Base-by-base conservation (phyloP, 2,329 filamentous ascomycete genomes). In the Colletotrichum viniferum region DNA sequence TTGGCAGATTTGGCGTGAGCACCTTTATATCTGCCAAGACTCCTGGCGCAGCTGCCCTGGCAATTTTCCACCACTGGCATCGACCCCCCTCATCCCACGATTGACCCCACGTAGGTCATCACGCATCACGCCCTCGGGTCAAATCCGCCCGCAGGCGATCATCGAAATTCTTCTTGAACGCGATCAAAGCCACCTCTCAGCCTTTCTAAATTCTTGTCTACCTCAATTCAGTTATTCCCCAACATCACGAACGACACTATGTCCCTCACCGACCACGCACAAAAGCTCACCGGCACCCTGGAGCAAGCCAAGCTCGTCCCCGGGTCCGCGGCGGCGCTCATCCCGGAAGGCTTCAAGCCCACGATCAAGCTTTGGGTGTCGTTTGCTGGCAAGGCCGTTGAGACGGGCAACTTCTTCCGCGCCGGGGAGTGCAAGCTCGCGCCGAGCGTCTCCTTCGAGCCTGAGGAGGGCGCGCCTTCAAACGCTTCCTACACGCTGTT, bases 401-500 rank as follows among this genome's bases (percentile, higher is more conserved):
- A 83, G 3, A 68, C 84, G 26, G 86, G 86, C 2, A 86, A 83
- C 43, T 79, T 86, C 36, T 84, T 88, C 78, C 84, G 85, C 58
- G 83, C 82, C 10, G 79, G 79, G 14, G 85, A 87, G 64, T 84
- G 82, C 76, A 83, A 81, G 73, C 77, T 79, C 5, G 78, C 80
- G 26, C 87, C 87, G 2, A 83, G 78, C 28, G 80, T 87, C 48
- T 79, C 75, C 7, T 87, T 84, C 62, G 73, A 77, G 3, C 76
- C 85, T 2, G 84, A 87, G 77, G 83, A 74, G 7, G 80, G 79
- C n/a, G 79, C 79, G 4, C 74, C 79, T 1, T 75, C 79, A 10
- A 80, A 79, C 32, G 78, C 81, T 1, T 83, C 82, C 2, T 90
- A 88, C 80, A 84, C 86, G 43, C 81, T 90, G 66, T 81, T 90